Percentiles rank a stretch among this genome's conserved stretches.
phyloP scores from a whole-genome alignment of 1,139 yeast genomes.

The Diutina scorzettiae region DNA sequence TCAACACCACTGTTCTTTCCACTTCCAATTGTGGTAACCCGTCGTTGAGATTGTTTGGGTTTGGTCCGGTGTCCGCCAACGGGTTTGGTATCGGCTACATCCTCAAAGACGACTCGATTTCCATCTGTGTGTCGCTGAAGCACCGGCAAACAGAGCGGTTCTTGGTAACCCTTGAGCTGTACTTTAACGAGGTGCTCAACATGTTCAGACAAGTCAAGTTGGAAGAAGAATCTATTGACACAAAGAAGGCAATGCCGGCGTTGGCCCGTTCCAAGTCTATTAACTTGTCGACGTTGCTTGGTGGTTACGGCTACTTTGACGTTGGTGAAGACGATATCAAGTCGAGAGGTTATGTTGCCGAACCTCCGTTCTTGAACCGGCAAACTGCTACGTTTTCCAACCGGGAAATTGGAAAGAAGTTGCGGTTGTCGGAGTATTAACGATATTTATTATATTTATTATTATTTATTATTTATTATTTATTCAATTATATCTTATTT shows the following conservation, averaged over 20 bases:
- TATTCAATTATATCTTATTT: too few relatives aligned
- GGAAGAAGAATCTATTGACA: neutral
- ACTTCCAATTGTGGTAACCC: conserved; percentile 62
- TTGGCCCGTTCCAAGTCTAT: conserved; percentile 6
- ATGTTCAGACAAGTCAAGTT: conserved; percentile 34
- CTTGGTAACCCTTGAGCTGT: conserved; percentile 60
- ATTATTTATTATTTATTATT: neutral
- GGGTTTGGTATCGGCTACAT: conserved; percentile 92
- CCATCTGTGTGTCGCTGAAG: conserved; percentile 80
- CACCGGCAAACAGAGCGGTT: conserved; percentile 84
- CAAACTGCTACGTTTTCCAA: conserved; percentile 36
- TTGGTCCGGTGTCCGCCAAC: conserved; percentile 83
- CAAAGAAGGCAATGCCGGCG: neutral
- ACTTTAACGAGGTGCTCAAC: conserved; percentile 50
- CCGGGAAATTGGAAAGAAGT: conserved; percentile 60
- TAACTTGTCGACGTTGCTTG: conserved; percentile 39
- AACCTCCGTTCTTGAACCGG: conserved; percentile 41
- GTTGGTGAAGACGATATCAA: conserved; percentile 60
- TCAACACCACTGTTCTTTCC: conserved; percentile 42
- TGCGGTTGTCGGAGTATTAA: conserved; percentile 61
- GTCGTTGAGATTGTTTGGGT: conserved; percentile 74
- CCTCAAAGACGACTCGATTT: conserved; percentile 72
- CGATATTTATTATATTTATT: neutral
- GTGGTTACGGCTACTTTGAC: conserved; percentile 74
- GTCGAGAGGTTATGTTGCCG: conserved; percentile 62